Conservation (phyloP, 2,329 filamentous ascomycete species). For the Penicillium sp. region DNA sequence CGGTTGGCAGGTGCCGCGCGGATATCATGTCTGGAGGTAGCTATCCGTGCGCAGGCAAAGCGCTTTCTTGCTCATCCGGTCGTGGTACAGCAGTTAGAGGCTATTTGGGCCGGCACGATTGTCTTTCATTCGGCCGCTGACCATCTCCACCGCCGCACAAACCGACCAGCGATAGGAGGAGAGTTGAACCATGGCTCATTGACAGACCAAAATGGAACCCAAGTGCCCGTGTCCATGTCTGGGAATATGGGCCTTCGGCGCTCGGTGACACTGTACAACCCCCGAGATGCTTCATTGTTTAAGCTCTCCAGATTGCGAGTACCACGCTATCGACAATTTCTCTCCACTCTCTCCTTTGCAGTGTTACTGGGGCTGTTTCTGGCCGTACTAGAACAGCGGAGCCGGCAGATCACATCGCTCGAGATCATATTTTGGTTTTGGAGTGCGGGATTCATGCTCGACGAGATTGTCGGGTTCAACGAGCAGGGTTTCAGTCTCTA, state of each 20-base stretch:
- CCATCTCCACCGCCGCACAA: constrained; percentile 67
- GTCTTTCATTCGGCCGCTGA: constrained; percentile 90
- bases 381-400: constrained; percentile 72
- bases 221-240: constrained; percentile 13
- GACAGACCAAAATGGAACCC: constrained; percentile 23
- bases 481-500: constrained; percentile 96
- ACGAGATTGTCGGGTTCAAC: constrained; percentile 92
- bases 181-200: constrained; percentile 28
- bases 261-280: constrained; percentile 84
- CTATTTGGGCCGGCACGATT: constrained; percentile 94
- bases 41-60: constrained; percentile 88
- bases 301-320: constrained; percentile 89
- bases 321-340: constrained; percentile 83
- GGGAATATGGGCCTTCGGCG: constrained; percentile 49
- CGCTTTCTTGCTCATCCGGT: constrained; percentile 87
- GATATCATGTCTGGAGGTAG: constrained; percentile 87
- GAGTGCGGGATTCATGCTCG: constrained; percentile 95
- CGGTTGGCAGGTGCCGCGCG: constrained; percentile 62
- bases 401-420: constrained; percentile 73
- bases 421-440: constrained; percentile 96
- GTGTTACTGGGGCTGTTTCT: constrained; percentile 82
- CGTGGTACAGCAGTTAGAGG: constrained; percentile 91
- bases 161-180: constrained; percentile 32
- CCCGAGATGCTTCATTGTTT: constrained; percentile 82
- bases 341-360: constrained; percentile 83